Evolutionary conservation across 352 stramenopile genomes (phyloP), one percentile per base, ranked within the genome.

Genomic region (Pythium myriotylum): DNA sequence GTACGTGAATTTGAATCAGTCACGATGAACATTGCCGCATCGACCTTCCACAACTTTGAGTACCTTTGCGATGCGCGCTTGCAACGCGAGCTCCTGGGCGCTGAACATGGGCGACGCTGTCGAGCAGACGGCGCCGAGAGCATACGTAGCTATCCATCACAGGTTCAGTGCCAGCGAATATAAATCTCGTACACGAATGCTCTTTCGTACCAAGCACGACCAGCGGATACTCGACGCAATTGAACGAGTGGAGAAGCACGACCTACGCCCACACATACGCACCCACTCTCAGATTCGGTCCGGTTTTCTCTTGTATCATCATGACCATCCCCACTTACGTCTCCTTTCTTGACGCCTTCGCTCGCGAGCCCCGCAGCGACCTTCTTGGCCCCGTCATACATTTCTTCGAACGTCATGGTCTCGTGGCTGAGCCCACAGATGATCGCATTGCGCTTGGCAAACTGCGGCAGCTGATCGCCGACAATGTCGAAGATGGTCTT

Each of bases 151-250:
- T 35, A 35, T n/a, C n/a, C n/a, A n/a, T n/a, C n/a, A n/a, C n/a
- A n/a, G n/a, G n/a, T n/a, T n/a, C n/a, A n/a, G n/a, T n/a, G n/a
- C n/a, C n/a, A n/a, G n/a, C n/a, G n/a, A n/a, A n/a, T n/a, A n/a
- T n/a, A 27, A 33, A n/a, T n/a, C n/a, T n/a, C n/a, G n/a, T n/a
- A n/a, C n/a, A n/a, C n/a, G n/a, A n/a, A n/a, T n/a, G n/a, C n/a
- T n/a, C n/a, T n/a, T n/a, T n/a, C 59, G 20, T 63, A 89, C 80
- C 77, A 10, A 88, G 68, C 12, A 84, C 66, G 10, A 77, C 58
- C 13, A 76, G 71, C 35, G 76, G 79, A 60, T 81, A 91, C 62
- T 91, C 81, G 26, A 89, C 19, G 52, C 81, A 91, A 65, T 91
- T 91, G 61, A 88, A 79, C 41, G 77, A 81, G 63, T 91, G 79